Conservation (phyloP, 1,284 basidiomycete species). For the Papiliotrema nemorosa region DNA sequence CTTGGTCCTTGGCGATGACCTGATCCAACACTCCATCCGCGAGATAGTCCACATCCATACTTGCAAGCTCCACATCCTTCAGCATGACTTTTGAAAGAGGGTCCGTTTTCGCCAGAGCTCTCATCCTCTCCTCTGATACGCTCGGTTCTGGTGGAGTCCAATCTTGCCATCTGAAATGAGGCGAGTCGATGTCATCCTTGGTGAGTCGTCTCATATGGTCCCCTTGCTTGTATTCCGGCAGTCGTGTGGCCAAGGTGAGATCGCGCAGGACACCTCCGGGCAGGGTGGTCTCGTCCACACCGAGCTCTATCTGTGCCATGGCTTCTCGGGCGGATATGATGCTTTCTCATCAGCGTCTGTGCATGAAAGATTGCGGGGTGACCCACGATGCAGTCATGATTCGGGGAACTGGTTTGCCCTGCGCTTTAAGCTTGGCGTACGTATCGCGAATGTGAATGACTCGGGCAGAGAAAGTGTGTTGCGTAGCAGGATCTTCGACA, state of each 20-base stretch:
- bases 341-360: constrained; percentile 5
- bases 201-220: constrained; percentile 18
- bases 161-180: constrained; percentile 15
- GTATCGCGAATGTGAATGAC: constrained; percentile 33
- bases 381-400: constrained; percentile 38
- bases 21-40: constrained; percentile 25
- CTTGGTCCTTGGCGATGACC: constrained; percentile 24
- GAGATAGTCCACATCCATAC: constrained; percentile 24
- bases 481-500: constrained; percentile 22
- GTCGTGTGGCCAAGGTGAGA: constrained; percentile 10
- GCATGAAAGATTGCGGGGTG: background rate
- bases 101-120: constrained; percentile 18
- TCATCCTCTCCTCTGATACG: constrained; percentile 14
- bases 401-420: constrained; percentile 26
- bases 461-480: constrained; percentile 30
- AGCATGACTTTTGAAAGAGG: constrained; percentile 16
- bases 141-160: constrained; percentile 16
- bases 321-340: constrained; percentile 23
- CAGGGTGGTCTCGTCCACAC: constrained; percentile 25
- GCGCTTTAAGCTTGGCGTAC: constrained; percentile 21
- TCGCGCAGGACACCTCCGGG: constrained; percentile 17
- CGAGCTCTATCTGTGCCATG: constrained; percentile 24
- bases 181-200: constrained; percentile 13
- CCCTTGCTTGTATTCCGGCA: constrained; percentile 18
- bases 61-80: constrained; percentile 23